Evolutionary conservation across 2,329 filamentous ascomycete species (phyloP), one percentile per base, ranked within the genome.

Genomic region (Biscogniauxia marginata): DNA sequence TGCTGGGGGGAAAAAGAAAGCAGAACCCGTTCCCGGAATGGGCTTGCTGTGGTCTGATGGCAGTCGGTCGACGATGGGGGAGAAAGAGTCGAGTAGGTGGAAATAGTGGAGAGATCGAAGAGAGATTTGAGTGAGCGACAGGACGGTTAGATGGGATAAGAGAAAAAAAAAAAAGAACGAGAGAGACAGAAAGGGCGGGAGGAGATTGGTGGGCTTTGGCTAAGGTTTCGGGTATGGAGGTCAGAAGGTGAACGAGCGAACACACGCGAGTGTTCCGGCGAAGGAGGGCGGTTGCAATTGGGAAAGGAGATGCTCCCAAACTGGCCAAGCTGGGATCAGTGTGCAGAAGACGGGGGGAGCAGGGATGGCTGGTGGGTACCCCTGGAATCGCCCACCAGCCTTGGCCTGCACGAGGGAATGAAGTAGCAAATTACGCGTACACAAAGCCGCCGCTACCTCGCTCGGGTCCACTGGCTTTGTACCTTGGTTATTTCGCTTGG

Each of bases 1-100:
- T 49, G 46, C 46, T 25, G 19, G 46, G 22, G 18, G 45, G 47
- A 50, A 54, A 50, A 48, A 11, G 46, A 48, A 51, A 39, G 16
- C 34, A 25, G 13, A 18, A 63, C 61, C 61, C 59, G 61, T 63
- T 63, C 59, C 25, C 57, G 57, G 61, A 63, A 63, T 58, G 61
- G 61, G 61, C 55, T 57, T 54, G 43, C 50, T 49, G 43, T 61
- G 46, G 52, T 49, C 34, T 52, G 44, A 24, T 51, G 25, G n/a
- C 50, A 46, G 47, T 55, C 54, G 52, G 46, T 55, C 53, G 54
- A 55, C 50, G 54, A 57, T 47, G 56, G 23, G 30, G 30, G 9
- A 47, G 46, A 52, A 47, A 43, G 49, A 49, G 46, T n/a, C 9
- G 52, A 56, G 20, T 19, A 19, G 7, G 30, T 18, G 48, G 19